Conservation (phyloP, 768 basidiomycete species). For the Phanerochaete carnosa region DNA sequence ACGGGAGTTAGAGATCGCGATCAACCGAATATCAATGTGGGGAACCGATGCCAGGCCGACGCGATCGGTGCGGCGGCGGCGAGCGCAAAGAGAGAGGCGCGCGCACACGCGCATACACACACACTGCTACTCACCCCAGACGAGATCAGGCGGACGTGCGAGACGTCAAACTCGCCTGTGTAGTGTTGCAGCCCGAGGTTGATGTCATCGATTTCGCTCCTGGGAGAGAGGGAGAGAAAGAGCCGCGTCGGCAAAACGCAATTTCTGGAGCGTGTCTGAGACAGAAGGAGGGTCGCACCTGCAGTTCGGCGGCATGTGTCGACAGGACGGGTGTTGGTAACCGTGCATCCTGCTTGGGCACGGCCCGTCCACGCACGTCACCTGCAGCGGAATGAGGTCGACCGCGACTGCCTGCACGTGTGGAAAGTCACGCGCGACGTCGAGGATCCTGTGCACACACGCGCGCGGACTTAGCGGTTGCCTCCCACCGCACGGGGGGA, state of each 20-base stretch:
- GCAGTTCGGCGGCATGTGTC: slow-evolving; percentile 67
- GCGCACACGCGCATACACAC: no score
- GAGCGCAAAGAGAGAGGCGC: no score
- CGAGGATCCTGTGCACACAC: slow-evolving; percentile 62
- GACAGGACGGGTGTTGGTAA: slow-evolving; percentile 22
- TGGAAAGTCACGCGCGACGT: slow-evolving; percentile 71
- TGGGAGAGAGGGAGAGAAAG: slow-evolving; percentile 23
- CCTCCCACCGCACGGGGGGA: no score
- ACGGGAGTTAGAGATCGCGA: slow-evolving; percentile 10
- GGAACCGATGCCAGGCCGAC: slow-evolving; percentile 5
- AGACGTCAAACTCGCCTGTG: slow-evolving; percentile 73
- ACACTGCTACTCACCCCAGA: slow-evolving; percentile 65
- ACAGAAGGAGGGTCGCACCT: slow-evolving; percentile 44
- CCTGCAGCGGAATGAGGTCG: slow-evolving; percentile 79
- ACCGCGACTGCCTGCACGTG: slow-evolving; percentile 67
- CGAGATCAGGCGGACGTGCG: slow-evolving; percentile 65
- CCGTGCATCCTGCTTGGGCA: slow-evolving; percentile 1
- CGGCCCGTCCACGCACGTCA: slow-evolving; percentile 15
- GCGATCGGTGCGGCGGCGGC: background rate
- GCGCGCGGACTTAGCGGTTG: no score
- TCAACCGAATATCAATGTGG: slow-evolving; percentile 11
- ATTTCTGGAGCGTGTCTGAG: slow-evolving; percentile 4
- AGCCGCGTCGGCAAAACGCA: background rate
- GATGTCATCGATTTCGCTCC: slow-evolving; percentile 82
- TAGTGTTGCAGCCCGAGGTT: slow-evolving; percentile 86